phyloP scores from a whole-genome alignment of 2,329 filamentous ascomycete species.

The Pestalotiopsis sp. region DNA sequence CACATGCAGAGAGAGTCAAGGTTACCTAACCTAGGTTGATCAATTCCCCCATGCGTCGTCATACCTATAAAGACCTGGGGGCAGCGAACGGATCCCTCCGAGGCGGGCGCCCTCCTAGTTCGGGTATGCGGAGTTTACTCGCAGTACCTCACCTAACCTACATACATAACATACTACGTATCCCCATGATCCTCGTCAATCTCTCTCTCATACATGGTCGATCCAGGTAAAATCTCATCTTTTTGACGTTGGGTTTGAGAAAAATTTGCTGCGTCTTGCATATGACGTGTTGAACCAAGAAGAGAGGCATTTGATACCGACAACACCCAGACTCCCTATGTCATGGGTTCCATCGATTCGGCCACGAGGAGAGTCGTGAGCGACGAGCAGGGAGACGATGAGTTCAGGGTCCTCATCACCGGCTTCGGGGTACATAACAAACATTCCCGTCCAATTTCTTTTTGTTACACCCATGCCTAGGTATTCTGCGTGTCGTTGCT shows the following conservation, averaged over 20 bases:
- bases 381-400: conserved; percentile 39
- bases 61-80: not conserved
- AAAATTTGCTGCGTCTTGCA: not conserved
- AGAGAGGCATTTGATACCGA: no score
- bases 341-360: conserved; percentile 32
- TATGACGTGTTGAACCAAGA: no score
- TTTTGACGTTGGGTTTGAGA: not conserved
- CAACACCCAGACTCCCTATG: not conserved
- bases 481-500: no score
- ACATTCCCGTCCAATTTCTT: conserved; percentile 1
- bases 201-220: not conserved
- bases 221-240: not conserved
- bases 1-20: not conserved
- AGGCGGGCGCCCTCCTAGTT: not conserved
- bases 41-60: not conserved
- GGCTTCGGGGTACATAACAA: conserved; percentile 58
- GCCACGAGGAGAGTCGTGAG: not conserved
- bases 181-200: not conserved
- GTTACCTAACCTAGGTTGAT: not conserved
- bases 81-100: not conserved
- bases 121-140: not conserved
- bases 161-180: not conserved
- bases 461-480: not conserved
- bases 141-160: not conserved
- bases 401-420: conserved; percentile 62